phyloP scores from a whole-genome alignment of 75 land plant species.

The Picea glauca region DNA sequence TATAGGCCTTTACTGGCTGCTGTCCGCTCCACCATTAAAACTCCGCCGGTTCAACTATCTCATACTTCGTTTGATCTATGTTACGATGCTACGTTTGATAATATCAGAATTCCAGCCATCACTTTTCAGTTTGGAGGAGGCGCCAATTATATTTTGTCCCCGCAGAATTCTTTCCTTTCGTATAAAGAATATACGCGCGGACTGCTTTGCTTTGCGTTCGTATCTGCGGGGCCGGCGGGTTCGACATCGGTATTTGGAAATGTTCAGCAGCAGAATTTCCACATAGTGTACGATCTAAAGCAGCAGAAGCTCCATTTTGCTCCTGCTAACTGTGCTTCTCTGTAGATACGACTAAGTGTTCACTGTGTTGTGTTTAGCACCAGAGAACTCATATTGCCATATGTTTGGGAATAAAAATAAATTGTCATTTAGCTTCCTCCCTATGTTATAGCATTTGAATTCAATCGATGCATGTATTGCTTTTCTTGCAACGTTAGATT shows the following conservation, averaged over 20 bases:
- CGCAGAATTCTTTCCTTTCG: constrained; percentile 26
- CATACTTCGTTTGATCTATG: constrained; percentile 14
- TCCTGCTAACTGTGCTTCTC: neutral
- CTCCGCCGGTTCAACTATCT: neutral
- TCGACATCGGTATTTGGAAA: constrained; percentile 30
- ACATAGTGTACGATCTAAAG: constrained; percentile 26
- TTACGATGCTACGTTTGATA: neutral
- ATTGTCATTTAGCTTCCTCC: too few relatives aligned
- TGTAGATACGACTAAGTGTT: neutral
- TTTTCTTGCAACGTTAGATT: too few relatives aligned
- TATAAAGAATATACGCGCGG: neutral
- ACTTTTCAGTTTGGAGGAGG: constrained; percentile 18
- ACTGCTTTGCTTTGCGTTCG: constrained; percentile 24
- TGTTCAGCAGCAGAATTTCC: constrained; percentile 32
- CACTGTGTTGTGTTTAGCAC: too few relatives aligned
- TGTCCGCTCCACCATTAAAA: neutral
- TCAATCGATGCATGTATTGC: too few relatives aligned
- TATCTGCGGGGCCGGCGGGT: neutral
- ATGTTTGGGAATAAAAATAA: too few relatives aligned
- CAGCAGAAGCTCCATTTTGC: neutral
- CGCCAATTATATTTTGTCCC: constrained; percentile 16
- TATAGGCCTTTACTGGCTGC: constrained; percentile 2
- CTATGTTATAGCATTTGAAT: too few relatives aligned
- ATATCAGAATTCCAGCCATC: constrained; percentile 14
- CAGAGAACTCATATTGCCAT: too few relatives aligned